Evolutionary conservation across 345 rosid species (phyloP).

Genomic region (Eutrema yunnanense): DNA sequence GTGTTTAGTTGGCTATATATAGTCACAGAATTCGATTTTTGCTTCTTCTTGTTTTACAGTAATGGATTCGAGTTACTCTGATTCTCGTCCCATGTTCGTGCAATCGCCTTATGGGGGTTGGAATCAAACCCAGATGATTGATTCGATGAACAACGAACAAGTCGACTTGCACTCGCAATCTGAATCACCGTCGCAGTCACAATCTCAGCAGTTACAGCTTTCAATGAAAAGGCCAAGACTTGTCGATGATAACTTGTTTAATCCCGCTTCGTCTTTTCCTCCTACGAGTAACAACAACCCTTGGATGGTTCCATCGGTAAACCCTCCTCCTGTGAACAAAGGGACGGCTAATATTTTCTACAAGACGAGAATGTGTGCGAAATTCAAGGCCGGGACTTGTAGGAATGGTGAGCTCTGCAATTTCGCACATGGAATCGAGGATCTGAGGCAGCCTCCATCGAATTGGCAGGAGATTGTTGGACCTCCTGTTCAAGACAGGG

Average conservation of each 20-base stretch:
- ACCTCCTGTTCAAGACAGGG: constrained; percentile 28
- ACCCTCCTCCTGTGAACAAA: constrained; percentile 45
- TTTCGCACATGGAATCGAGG: constrained; percentile 89
- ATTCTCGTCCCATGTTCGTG: constrained; percentile 39
- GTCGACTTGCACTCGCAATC: constrained; percentile 39
- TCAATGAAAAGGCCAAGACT: constrained; percentile 61
- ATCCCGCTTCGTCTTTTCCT: neutral
- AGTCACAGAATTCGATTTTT: neutral
- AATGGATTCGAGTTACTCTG: constrained; percentile 51
- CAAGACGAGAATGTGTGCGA: constrained; percentile 83
- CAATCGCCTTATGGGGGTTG: constrained; percentile 46
- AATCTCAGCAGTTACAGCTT: constrained; percentile 32
- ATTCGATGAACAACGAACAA: constrained; percentile 35
- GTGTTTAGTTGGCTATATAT: neutral
- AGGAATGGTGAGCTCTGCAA: constrained; percentile 92
- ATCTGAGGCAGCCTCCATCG: constrained; percentile 84
- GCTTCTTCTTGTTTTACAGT: neutral
- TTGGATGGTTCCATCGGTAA: constrained; percentile 21
- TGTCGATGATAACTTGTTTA: constrained; percentile 45
- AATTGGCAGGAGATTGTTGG: constrained; percentile 94
- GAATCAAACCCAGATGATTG: constrained; percentile 41
- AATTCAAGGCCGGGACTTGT: constrained; percentile 58
- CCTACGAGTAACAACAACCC: constrained; percentile 11
- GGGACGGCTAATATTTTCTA: constrained; percentile 77
- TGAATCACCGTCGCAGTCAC: constrained; percentile 19